These are phyloP conservation scores for Phytophthora podocarpi DNA, from an alignment of 352 stramenopile genomes.

Conservation along the genomic window DNA sequence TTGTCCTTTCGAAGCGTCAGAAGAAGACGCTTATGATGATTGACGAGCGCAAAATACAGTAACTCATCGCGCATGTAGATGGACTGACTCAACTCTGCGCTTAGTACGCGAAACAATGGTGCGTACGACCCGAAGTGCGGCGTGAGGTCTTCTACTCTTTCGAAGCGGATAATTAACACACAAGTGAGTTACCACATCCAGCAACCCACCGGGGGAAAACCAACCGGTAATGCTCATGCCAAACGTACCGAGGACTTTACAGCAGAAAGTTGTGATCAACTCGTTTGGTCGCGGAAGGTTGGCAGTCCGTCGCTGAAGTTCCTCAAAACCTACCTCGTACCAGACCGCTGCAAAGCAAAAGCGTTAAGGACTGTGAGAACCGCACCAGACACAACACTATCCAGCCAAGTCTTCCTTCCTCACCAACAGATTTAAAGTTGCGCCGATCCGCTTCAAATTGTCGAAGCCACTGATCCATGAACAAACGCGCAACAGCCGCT, in stretches of 20 bases:
- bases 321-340: conserved; percentile 67
- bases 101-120: conserved; percentile 46
- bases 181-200: background rate
- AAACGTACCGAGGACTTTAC: conserved; percentile 49
- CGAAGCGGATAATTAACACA: conserved; percentile 1
- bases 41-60: conserved; percentile 71
- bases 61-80: conserved; percentile 47
- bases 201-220: background rate
- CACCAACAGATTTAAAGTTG: conserved; percentile 74
- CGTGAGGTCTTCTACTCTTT: conserved; percentile 54
- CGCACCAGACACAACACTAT: background rate
- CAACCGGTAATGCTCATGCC: background rate
- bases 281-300: conserved; percentile 66
- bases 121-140: conserved; percentile 64
- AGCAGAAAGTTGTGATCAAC: conserved; percentile 63
- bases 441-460: conserved; percentile 55
- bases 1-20: conserved; percentile 53
- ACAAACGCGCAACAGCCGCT: conserved; percentile 54
- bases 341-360: conserved; percentile 46
- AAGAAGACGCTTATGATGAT: conserved; percentile 63
- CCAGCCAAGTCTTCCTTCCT: background rate
- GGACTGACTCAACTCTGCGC: conserved; percentile 45
- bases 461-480: conserved; percentile 66
- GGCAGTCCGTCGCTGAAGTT: conserved; percentile 59
- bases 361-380: background rate